phyloP scores from a whole-genome alignment of 768 basidiomycete genomes.

The Lanmaoa pseudosensibilis region DNA sequence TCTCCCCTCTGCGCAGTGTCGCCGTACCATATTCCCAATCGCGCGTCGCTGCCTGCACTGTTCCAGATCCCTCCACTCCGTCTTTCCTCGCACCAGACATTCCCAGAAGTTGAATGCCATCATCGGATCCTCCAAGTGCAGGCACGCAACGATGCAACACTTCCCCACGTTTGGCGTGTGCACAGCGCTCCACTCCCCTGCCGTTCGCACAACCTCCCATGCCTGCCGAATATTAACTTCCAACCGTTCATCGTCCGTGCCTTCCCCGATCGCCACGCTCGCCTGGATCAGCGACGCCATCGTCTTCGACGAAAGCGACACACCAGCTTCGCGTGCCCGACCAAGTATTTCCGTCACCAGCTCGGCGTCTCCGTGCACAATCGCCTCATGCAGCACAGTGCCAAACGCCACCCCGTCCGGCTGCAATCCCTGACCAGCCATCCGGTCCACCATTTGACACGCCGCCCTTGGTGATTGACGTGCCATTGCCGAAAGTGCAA shows the following conservation, averaged over 20 bases:
- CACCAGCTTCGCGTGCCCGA: conserved; percentile 38
- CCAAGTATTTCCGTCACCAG: conserved; percentile 46
- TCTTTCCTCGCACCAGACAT: conserved; percentile 42
- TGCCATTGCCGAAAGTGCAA: conserved; percentile 56
- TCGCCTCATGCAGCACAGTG: conserved; percentile 61
- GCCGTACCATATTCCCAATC: conserved; percentile 40
- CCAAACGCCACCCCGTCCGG: conserved; percentile 60
- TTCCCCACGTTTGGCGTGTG: conserved; percentile 50
- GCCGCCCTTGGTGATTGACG: conserved; percentile 48
- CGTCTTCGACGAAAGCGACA: conserved; percentile 48
- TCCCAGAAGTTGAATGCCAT: conserved; percentile 66
- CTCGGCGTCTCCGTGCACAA: conserved; percentile 42
- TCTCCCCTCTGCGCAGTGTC: conserved; percentile 26
- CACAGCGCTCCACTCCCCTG: conserved; percentile 36
- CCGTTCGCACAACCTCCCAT: conserved; percentile 42
- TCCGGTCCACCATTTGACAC: conserved; percentile 46
- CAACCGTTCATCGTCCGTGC: conserved; percentile 28
- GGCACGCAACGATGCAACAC: conserved; percentile 49
- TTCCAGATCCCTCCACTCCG: conserved; percentile 49
- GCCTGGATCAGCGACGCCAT: conserved; percentile 48
- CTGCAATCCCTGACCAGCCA: conserved; percentile 46
- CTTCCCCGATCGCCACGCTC: conserved; percentile 31
- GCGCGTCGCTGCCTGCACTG: conserved; percentile 44
- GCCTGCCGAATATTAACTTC: conserved; percentile 41
- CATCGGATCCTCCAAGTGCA: conserved; percentile 47